Base-by-base conservation (phyloP, 305 asterid species). In the Lippia alba region DNA sequence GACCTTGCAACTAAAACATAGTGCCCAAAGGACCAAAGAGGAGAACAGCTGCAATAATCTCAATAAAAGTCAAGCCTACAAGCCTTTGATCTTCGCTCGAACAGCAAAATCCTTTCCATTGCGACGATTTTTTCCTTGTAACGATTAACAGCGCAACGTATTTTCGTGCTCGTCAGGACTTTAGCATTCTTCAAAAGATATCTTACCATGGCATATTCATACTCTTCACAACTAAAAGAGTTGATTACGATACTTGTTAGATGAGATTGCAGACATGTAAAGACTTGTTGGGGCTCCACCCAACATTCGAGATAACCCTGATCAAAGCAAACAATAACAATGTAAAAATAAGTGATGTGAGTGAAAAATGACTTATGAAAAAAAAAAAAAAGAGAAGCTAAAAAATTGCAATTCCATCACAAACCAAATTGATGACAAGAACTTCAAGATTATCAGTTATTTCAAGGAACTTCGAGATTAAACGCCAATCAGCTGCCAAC, bases 391-490 rank as follows among this genome's bases (percentile, higher is more conserved):
- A 44, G 9, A 39, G 10, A 39, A 9, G 30, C 30, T 24, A 24
- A 24, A 6, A 44, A 44, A 8, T 44, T 11, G 4, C 12, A 12
- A 17, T 15, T 40, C 8, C 19, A 49, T n/a, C 3, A 54, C 55
- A 61, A 19, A 72, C 77, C 59, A 33, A n/a, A 1, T 4, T 24
- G 20, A 55, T 7, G 24, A 17, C 36, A 34, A 72, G 70, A 14
- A 12, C 36, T 64, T 56, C 51, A 32, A 72, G 59, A 30, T 55
- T 72, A 17, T 72, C 48, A 10, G 76, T 70, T 40, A n/a, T 45
- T 56, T 55, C 71, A 17, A 72, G 57, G 41, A 72, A 49, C 17
- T 34, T 33, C 12, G 39, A 7, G 51, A 72, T 46, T 4, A 64
- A 46, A 63, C 39, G 49, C 64, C 69, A 4, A 36, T 36, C 62